Percentiles rank a stretch among this genome's conserved stretches.
phyloP scores from a whole-genome alignment of 257 asterid genomes.

The Plantago elongata region DNA sequence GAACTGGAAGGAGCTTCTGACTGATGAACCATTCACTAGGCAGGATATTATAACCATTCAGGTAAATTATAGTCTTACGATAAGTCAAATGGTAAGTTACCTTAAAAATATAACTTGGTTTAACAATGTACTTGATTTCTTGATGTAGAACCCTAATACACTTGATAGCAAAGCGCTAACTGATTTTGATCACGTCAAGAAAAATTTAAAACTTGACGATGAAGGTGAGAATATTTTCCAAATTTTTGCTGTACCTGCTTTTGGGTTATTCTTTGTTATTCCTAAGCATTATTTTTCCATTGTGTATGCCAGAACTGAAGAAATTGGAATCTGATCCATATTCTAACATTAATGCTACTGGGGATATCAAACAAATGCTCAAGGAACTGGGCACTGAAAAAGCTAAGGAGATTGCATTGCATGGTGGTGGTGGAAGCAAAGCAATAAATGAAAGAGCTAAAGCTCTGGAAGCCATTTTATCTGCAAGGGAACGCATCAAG shows the following conservation, averaged over 20 bases:
- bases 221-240: slow-evolving; percentile 52
- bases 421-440: slow-evolving; percentile 98
- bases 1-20: slow-evolving; percentile 98
- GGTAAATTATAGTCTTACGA: slow-evolving; percentile 33
- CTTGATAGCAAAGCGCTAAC: slow-evolving; percentile 66
- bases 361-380: slow-evolving; percentile 88
- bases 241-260: slow-evolving; percentile 2
- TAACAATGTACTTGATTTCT: slow-evolving; percentile 19
- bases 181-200: slow-evolving; percentile 91
- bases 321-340: slow-evolving; percentile 80
- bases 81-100: slow-evolving; percentile 2
- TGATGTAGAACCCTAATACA: slow-evolving; percentile 80
- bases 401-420: slow-evolving; percentile 87
- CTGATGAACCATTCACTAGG: slow-evolving; percentile 84
- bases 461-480: slow-evolving; percentile 78
- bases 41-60: slow-evolving; percentile 88
- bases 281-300: slow-evolving; percentile 1
- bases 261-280: slow-evolving; percentile 6
- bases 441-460: slow-evolving; percentile 83
- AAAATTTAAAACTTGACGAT: slow-evolving; percentile 75
- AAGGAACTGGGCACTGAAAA: slow-evolving; percentile 93
- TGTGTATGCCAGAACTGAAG: slow-evolving; percentile 49
- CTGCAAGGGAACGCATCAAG: slow-evolving; percentile 87
- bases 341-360: slow-evolving; percentile 73
- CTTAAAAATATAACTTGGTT: slow-evolving; percentile 9